Evolutionary conservation across 495 filamentous ascomycete species (phyloP).

Genomic region (Gamarada debralockiae): DNA sequence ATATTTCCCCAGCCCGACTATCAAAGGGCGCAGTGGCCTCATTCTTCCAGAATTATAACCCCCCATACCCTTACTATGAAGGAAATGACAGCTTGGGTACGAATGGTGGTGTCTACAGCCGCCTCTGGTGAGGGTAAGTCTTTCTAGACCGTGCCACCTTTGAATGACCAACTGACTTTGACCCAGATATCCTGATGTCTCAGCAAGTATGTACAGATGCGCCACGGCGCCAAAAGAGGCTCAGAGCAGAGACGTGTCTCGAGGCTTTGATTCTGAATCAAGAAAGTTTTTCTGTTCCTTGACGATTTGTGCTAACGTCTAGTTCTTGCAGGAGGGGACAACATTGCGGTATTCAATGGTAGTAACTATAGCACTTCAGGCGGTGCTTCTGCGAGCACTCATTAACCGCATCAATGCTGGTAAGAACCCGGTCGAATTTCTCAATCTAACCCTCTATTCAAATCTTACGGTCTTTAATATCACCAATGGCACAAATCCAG

Average conservation of each 20-base stretch:
- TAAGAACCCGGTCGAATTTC: conserved; percentile 55
- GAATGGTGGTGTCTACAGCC: conserved; percentile 42
- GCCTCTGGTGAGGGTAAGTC: conserved; percentile 21
- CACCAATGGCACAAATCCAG: conserved; percentile 41
- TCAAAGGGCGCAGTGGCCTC: conserved; percentile 47
- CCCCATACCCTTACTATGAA: conserved; percentile 29
- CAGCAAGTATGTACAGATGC: conserved; percentile 58
- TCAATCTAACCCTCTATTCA: conserved; percentile 57
- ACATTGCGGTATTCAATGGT: no score
- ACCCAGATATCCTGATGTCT: conserved; percentile 53
- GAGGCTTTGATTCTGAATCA: no score
- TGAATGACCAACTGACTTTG: background rate
- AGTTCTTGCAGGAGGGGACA: no score
- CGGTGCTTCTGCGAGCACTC: conserved; percentile 40
- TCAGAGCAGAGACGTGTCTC: conserved; percentile 26
- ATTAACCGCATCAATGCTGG: conserved; percentile 62
- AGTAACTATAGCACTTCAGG: no score
- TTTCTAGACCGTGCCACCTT: no score
- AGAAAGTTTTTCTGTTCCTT: no score
- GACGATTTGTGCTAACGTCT: no score
- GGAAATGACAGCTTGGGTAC: conserved; percentile 54
- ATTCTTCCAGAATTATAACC: conserved; percentile 46
- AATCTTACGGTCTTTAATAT: conserved; percentile 44
- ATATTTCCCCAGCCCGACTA: conserved; percentile 56
- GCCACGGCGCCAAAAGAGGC: no score